These are phyloP conservation scores for Fusarium newnesense DNA, from an alignment of 2,329 filamentous ascomycete species.

Conservation along the genomic window DNA sequence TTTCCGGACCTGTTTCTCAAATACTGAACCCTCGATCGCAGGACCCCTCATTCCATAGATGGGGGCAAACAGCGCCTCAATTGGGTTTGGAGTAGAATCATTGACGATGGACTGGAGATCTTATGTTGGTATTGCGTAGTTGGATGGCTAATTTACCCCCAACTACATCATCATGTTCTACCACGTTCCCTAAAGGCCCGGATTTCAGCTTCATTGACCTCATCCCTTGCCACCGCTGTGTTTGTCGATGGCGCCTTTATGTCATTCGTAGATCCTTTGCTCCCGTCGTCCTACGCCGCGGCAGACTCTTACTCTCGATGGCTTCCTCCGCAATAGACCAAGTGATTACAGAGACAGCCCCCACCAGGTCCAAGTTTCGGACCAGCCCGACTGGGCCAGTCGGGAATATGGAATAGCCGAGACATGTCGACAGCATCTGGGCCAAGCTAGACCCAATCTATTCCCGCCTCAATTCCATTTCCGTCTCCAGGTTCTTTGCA, in stretches of 20 bases:
- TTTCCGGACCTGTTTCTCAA: constrained; percentile 4
- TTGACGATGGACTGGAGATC: neutral
- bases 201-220: neutral
- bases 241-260: neutral
- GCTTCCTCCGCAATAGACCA: neutral
- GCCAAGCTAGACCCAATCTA: neutral
- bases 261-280: neutral
- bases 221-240: neutral
- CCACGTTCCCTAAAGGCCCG: too few relatives aligned
- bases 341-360: neutral
- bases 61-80: neutral
- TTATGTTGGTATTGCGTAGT: neutral
- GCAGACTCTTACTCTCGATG: too few relatives aligned
- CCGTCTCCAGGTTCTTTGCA: neutral
- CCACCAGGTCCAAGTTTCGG: neutral
- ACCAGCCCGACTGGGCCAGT: neutral
- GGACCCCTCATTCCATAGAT: constrained; percentile 8
- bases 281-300: neutral
- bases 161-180: neutral
- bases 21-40: neutral
- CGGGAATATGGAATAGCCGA: neutral
- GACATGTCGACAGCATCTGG: neutral
- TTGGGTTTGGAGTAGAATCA: neutral
- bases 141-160: neutral
- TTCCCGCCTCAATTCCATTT: neutral